phyloP scores from a whole-genome alignment of 495 filamentous ascomycete genomes.

The Lasiosphaeria ovina region DNA sequence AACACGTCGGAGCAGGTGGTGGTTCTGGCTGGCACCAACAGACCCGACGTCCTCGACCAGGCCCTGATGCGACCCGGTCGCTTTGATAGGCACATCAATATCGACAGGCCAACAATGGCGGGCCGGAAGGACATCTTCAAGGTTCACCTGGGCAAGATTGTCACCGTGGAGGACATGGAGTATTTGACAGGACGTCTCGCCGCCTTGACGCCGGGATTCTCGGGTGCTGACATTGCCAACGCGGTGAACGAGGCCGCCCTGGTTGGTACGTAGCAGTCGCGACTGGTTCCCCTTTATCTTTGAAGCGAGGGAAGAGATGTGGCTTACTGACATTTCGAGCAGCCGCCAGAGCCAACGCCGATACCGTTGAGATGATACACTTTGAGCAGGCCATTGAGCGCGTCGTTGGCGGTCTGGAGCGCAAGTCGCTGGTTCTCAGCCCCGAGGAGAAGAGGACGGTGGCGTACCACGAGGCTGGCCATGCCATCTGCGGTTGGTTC shows the following conservation, averaged over 20 bases:
- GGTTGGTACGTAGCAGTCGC: conserved; percentile 66
- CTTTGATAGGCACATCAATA: conserved; percentile 92
- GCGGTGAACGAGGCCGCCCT: conserved; percentile 96
- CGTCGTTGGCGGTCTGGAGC: conserved; percentile 92
- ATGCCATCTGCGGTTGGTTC: conserved; percentile 98
- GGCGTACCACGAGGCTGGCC: conserved; percentile 96
- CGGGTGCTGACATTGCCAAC: conserved; percentile 97
- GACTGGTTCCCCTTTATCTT: neutral
- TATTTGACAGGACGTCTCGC: conserved; percentile 82
- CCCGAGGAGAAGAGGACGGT: conserved; percentile 93
- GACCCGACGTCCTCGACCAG: conserved; percentile 90
- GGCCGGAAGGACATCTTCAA: conserved; percentile 94
- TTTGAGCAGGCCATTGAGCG: conserved; percentile 98
- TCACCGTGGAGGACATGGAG: conserved; percentile 84
- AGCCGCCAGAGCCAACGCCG: conserved; percentile 81
- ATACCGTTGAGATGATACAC: conserved; percentile 76
- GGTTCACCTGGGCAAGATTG: conserved; percentile 89
- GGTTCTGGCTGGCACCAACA: conserved; percentile 95
- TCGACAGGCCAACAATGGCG: conserved; percentile 94
- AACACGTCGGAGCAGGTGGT: conserved; percentile 97
- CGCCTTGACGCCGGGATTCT: conserved; percentile 91
- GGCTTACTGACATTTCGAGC: conserved; percentile 30
- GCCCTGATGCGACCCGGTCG: conserved; percentile 94
- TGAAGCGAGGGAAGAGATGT: too few species aligned
- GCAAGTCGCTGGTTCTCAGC: conserved; percentile 88